Evolutionary conservation across 306 rosid species (phyloP).

Genomic region (Dryas drummondii): DNA sequence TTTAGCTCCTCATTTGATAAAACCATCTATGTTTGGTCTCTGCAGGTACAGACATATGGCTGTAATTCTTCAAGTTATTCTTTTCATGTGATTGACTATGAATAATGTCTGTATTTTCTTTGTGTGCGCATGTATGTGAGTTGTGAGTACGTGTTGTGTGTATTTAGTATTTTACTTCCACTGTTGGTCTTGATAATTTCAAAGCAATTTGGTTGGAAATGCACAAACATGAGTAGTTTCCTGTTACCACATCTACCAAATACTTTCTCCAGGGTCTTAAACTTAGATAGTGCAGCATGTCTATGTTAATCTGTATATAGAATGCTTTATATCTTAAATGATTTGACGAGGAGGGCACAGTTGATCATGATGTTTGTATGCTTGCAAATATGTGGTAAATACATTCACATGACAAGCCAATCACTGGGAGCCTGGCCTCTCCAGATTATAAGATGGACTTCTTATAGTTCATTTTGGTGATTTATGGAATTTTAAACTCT

Average conservation of each 20-base stretch:
- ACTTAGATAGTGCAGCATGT: background rate
- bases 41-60: slow-evolving; percentile 57
- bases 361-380: slow-evolving; percentile 5
- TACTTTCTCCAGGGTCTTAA: background rate
- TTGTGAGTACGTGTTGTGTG: background rate
- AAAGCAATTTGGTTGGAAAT: background rate
- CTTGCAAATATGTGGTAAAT: background rate
- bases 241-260: slow-evolving; percentile 6
- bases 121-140: background rate
- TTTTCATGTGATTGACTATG: slow-evolving; percentile 6
- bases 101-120: background rate
- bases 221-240: slow-evolving; percentile 1
- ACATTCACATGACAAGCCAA: background rate
- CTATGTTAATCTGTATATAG: background rate
- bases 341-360: background rate
- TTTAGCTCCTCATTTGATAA: slow-evolving; percentile 95
- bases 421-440: background rate
- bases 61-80: slow-evolving; percentile 13
- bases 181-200: slow-evolving; percentile 22
- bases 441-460: background rate
- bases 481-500: background rate
- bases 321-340: slow-evolving; percentile 1
- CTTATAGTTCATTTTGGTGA: slow-evolving; percentile 1
- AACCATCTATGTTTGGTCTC: slow-evolving; percentile 82
- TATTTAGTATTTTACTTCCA: slow-evolving; percentile 4